Percentiles rank a stretch among this genome's conserved stretches.
Evolutionary conservation across 768 basidiomycete genomes (phyloP).

Genomic region (Boletus huronensis): DNA sequence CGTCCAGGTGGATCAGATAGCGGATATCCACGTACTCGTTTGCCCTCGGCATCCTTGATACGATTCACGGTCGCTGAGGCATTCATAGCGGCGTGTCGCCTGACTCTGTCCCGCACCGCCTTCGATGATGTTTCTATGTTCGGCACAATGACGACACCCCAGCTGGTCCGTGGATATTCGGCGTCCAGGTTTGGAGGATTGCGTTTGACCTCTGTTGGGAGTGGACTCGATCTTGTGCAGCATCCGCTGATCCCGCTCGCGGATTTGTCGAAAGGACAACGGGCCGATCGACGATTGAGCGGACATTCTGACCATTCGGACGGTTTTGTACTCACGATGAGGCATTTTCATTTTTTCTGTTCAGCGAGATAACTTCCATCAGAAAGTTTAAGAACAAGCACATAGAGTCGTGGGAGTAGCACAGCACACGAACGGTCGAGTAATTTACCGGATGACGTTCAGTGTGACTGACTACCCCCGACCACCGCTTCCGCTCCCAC

Average conservation of each 20-base stretch:
- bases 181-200: too few relatives aligned
- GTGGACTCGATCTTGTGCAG: too few relatives aligned
- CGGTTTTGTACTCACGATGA: constrained; percentile 13
- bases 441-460: background rate
- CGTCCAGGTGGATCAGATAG: too few relatives aligned
- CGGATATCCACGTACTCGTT: too few relatives aligned
- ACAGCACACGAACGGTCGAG: background rate
- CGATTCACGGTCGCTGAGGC: too few relatives aligned
- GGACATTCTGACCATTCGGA: constrained; percentile 1
- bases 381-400: constrained; percentile 11
- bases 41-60: too few relatives aligned
- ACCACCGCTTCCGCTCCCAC: background rate
- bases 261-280: constrained; percentile 12
- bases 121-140: too few relatives aligned
- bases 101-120: too few relatives aligned
- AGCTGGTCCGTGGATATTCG: too few relatives aligned
- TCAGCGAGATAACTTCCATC: background rate
- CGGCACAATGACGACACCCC: too few relatives aligned
- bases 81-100: too few relatives aligned
- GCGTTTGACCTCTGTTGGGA: too few relatives aligned
- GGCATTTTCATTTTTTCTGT: background rate
- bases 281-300: background rate
- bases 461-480: background rate
- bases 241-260: constrained; percentile 22
- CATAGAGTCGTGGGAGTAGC: constrained; percentile 9